Evolutionary conservation across 495 filamentous ascomycete species (phyloP).

Genomic region (Hypomontagnella monticulosa): DNA sequence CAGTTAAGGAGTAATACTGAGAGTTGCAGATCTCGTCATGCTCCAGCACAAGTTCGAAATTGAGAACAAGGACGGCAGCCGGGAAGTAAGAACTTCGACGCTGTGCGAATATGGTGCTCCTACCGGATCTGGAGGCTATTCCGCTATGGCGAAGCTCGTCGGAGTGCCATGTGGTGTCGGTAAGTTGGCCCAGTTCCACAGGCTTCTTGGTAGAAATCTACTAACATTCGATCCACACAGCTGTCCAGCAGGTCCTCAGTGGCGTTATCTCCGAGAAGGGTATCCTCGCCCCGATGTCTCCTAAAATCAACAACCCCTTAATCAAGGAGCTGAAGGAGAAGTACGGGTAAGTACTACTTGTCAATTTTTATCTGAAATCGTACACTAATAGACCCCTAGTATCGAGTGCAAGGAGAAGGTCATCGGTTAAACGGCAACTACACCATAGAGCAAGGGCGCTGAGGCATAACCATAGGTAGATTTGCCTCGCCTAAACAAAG

Average conservation of each 20-base stretch:
- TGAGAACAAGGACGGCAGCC: slow-evolving; percentile 74
- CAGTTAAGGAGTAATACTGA: not conserved
- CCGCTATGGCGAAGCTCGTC: slow-evolving; percentile 88
- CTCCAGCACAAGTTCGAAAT: slow-evolving; percentile 95
- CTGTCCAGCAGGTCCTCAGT: slow-evolving; percentile 83
- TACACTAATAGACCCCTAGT: no score
- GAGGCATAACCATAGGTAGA: no score
- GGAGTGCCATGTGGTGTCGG: slow-evolving; percentile 60
- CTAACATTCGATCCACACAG: slow-evolving; percentile 46
- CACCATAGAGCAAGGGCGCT: no score
- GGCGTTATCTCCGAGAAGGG: slow-evolving; percentile 82
- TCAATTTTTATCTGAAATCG: no score
- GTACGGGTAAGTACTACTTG: slow-evolving; percentile 49
- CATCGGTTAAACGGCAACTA: no score
- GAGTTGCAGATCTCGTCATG: slow-evolving; percentile 65
- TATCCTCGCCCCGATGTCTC: slow-evolving; percentile 82
- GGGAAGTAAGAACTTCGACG: slow-evolving; percentile 82
- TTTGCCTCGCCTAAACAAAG: no score
- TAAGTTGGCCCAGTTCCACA: slow-evolving; percentile 54
- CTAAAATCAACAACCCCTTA: slow-evolving; percentile 74
- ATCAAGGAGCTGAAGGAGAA: slow-evolving; percentile 76
- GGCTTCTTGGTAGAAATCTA: no score
- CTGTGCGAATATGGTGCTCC: slow-evolving; percentile 88
- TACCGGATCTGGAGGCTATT: slow-evolving; percentile 67
- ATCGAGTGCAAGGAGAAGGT: no score